A percentile compares a stretch with the other conserved stretches of the same genome.
Evolutionary conservation across 495 filamentous ascomycete genomes (phyloP).

Genomic region (Aspergillus sclerotiicarbonarius): DNA sequence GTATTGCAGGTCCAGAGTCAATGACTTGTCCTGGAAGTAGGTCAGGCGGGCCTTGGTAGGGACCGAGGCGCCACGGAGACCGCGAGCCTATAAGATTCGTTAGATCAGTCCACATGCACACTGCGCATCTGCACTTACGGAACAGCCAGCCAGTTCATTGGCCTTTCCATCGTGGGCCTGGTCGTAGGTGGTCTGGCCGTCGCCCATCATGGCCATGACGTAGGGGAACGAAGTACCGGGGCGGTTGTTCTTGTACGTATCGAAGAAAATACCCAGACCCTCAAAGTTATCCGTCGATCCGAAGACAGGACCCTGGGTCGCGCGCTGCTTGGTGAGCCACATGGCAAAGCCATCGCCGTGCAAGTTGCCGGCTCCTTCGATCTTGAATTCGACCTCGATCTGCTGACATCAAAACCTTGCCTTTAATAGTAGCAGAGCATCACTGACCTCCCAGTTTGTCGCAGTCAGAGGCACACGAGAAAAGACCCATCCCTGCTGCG

Average conservation of each 20-base stretch:
- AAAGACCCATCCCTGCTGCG: slow-evolving; percentile 89
- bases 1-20: slow-evolving; percentile 91
- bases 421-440: background rate
- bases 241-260: slow-evolving; percentile 99
- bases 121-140: slow-evolving; percentile 45
- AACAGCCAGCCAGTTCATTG: slow-evolving; percentile 91
- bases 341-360: slow-evolving; percentile 98
- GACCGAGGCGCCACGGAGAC: slow-evolving; percentile 72
- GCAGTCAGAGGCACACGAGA: slow-evolving; percentile 92
- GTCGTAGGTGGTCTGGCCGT: slow-evolving; percentile 86
- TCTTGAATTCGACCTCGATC: slow-evolving; percentile 94
- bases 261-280: slow-evolving; percentile 94
- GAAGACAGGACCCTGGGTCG: slow-evolving; percentile 78
- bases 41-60: slow-evolving; percentile 86
- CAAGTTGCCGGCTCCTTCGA: slow-evolving; percentile 76
- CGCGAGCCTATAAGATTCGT: slow-evolving; percentile 59
- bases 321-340: slow-evolving; percentile 96
- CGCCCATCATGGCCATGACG: slow-evolving; percentile 97
- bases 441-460: slow-evolving; percentile 90
- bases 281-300: slow-evolving; percentile 87
- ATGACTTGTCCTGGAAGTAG: slow-evolving; percentile 93
- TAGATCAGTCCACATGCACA: background rate
- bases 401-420: slow-evolving; percentile 25
- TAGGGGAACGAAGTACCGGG: slow-evolving; percentile 95
- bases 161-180: slow-evolving; percentile 93